Evolutionary conservation across 805 yeast species (phyloP), one percentile per base, ranked within the genome.

Genomic region (Kurtzmaniella fragi): DNA sequence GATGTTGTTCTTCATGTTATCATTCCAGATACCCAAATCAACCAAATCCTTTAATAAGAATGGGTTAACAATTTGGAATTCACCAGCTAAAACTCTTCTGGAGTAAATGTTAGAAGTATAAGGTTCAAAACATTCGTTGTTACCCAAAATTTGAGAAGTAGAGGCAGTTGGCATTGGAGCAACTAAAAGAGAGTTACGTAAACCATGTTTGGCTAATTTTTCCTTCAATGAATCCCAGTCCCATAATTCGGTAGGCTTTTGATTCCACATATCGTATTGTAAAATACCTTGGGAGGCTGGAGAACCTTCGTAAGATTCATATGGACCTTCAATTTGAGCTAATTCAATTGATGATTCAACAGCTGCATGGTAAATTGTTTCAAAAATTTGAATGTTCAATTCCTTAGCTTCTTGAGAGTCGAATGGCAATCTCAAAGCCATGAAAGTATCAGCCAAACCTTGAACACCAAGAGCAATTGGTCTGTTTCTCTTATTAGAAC

Each of bases 121-220:
- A 29, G 82, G 82, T 59, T 77, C 82, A 53, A 77, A 77, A 56
- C 82, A 77, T 56, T 77, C 82, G 52, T 75, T 77, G 58, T 70
- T 72, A 47, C 82, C 82, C 53, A 77, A 66, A 44, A 77, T 77
- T 56, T 77, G 82, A 8, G 82, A 77, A 4, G 82, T 77, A 17
- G 82, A 77, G n/a, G 82, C 82, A 42, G 82, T 77, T 32, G 82
- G 82, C 82, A 77, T 77, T 44, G 81, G 81, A 1, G 82, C 82
- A 45, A 77, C 80, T 47, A 77, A 68, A 47, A 77, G 64, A 28
- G 82, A 77, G 61, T 77, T 77, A 61, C 82, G 69, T 34, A 77
- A 50, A 34, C 82, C 82, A 52, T 69, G 64, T 45, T 65, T 62
- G 37, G 68, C 67, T 51, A 77, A 60, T 42, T 66, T 61, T 44